Evolutionary conservation across 129 eudicot genomes (phyloP).

Genomic region (Mikania micrantha): DNA sequence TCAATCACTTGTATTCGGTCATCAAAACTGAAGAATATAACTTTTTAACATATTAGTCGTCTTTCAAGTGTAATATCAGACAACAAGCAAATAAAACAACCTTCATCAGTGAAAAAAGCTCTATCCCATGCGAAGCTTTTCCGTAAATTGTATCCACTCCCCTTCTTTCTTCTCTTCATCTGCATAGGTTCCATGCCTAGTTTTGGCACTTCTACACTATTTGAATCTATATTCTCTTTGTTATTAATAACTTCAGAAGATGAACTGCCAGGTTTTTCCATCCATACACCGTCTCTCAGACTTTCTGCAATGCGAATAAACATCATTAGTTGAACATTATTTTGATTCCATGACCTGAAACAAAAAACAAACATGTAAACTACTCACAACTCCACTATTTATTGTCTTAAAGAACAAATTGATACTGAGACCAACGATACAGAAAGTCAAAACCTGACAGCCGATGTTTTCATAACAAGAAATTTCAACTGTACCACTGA

Average conservation of each 20-base stretch:
- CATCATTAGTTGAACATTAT: background rate
- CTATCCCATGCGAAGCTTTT: constrained; percentile 98
- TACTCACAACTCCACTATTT: background rate
- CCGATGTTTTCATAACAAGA: background rate
- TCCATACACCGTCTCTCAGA: constrained; percentile 14
- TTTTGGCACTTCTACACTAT: constrained; percentile 45
- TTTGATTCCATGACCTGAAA: background rate
- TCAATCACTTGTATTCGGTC: constrained; percentile 5
- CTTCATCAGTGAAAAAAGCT: constrained; percentile 97
- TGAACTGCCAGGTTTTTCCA: constrained; percentile 29
- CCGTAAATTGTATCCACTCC: constrained; percentile 66
- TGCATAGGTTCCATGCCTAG: constrained; percentile 63
- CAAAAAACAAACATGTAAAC: background rate
- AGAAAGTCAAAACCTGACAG: too few relatives aligned
- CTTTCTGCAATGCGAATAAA: constrained; percentile 23
- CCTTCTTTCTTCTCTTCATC: constrained; percentile 71
- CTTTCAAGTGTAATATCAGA: background rate
- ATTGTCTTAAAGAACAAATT: background rate
- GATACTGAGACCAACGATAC: too few relatives aligned
- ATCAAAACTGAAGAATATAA: background rate
- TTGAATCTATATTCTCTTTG: constrained; percentile 61
- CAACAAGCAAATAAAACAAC: constrained; percentile 26
- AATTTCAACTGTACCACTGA: background rate
- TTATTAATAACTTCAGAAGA: constrained; percentile 38
- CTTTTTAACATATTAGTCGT: background rate